These are phyloP conservation scores for Scortechinia acanthostroma DNA, from an alignment of 2,329 filamentous ascomycete species.

Conservation along the genomic window DNA sequence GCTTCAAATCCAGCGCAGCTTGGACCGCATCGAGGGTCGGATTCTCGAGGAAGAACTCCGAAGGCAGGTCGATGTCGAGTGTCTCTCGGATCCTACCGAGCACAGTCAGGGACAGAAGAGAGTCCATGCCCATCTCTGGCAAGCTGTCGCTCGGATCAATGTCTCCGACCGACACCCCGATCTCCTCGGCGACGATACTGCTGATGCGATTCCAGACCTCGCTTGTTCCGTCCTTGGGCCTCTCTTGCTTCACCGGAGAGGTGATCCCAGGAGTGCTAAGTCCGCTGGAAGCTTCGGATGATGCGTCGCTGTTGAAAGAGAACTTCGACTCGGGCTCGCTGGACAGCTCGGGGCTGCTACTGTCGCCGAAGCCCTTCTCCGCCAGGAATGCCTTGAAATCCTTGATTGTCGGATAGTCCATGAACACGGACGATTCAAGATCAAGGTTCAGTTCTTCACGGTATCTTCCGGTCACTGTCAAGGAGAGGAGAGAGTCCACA, in stretches of 20 bases:
- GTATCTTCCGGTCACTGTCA: constrained; percentile 10
- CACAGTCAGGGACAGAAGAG: constrained; percentile 16
- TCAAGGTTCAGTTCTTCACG: constrained; percentile 10
- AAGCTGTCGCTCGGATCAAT: constrained; percentile 13
- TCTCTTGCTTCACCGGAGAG: background rate
- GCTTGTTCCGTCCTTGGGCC: background rate
- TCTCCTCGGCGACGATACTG: constrained; percentile 45
- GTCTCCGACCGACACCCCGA: constrained; percentile 43
- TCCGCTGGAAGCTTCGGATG: background rate
- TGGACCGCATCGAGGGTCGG: constrained; percentile 43
- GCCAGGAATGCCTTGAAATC: constrained; percentile 6
- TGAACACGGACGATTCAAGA: constrained; percentile 7
- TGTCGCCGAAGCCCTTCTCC: background rate
- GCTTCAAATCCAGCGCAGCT: constrained; percentile 28
- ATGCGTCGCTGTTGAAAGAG: background rate
- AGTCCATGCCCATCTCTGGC: constrained; percentile 17
- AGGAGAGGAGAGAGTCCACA: constrained; percentile 12
- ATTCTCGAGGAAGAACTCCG: constrained; percentile 41
- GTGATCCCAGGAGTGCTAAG: constrained; percentile 13
- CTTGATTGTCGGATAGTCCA: constrained; percentile 9
- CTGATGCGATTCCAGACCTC: constrained; percentile 34
- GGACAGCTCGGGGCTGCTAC: background rate
- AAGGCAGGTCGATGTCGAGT: constrained; percentile 22
- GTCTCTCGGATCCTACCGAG: constrained; percentile 14
- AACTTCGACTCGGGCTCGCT: background rate